Base-by-base conservation (phyloP, 495 filamentous ascomycete species). In the Aspergillus bridgeri region DNA sequence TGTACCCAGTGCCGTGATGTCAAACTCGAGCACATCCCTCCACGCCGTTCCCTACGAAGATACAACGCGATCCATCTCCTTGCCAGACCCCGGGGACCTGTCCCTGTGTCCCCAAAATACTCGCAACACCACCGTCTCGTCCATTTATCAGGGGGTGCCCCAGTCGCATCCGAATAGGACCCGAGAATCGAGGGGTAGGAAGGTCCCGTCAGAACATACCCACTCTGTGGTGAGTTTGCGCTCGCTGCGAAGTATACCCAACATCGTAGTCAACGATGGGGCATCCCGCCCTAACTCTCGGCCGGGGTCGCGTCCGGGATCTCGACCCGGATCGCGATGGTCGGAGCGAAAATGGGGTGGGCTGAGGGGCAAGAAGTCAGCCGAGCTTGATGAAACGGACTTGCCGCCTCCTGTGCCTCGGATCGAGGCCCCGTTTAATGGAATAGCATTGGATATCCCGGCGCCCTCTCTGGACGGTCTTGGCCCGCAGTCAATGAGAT, bases 391-490 rank as follows among this genome's bases (percentile, higher is more conserved):
- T 38, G 63, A 64, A 44, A 55, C 60, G 20, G 71, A 70, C 20
- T 61, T 71, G 7, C 62, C 64, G 5, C 72, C 75, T 3, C 72
- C 73, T 15, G 70, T 70, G 42, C 69, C 69, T 29, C 66, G 53
- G 27, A 69, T 73, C 24, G 72, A 78, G 44, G 57, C 68, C 6
- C 65, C 73, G 0, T 86, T 86, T 61, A 72, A 75, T 57, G 75
- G 79, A 6, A 79, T 86, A n/a, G 68, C 76, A 25, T 69, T 84
- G 46, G 75, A 80, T 51, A 86, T 86, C 60, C 83, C 85, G 3
- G 81, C 73, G 18, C 73, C 73, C 0, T 70, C 68, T 24, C 72
- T 86, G 29, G 81, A 81, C 29, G 81, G 76, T 50, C 60, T 88
- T 44, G 76, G 74, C 7, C 66, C 75, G 19, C 78, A 76, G 50